These are phyloP conservation scores for Ustilaginoidea virens DNA, from an alignment of 2,329 filamentous ascomycete genomes.

Conservation along the genomic window DNA sequence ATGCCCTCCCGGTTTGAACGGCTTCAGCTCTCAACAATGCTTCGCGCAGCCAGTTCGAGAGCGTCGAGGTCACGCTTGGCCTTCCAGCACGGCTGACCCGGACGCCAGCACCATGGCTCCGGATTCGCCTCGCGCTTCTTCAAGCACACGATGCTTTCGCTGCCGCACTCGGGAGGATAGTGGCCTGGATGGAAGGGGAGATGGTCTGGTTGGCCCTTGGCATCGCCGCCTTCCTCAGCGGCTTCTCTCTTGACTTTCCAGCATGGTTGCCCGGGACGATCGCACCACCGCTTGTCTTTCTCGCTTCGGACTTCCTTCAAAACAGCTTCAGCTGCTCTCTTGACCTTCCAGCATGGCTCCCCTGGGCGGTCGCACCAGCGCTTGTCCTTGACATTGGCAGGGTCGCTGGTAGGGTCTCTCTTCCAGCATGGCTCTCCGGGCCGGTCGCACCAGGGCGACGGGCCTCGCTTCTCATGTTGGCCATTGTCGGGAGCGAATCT, in stretches of 20 bases:
- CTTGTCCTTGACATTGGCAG: constrained; percentile 12
- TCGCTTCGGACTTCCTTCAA: constrained; percentile 13
- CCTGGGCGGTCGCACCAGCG: constrained; percentile 20
- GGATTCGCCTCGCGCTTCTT: background rate
- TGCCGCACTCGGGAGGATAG: no score
- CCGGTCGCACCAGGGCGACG: constrained; percentile 18
- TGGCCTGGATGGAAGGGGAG: constrained; percentile 19
- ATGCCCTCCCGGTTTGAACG: no score
- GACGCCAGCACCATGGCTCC: constrained; percentile 11
- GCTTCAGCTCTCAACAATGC: constrained; percentile 9
- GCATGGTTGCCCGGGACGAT: constrained; percentile 14
- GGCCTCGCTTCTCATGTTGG: constrained; percentile 7
- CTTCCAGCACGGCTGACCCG: constrained; percentile 21
- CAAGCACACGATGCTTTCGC: constrained; percentile 19
- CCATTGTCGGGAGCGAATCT: constrained; percentile 10
- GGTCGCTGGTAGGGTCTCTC: constrained; percentile 3
- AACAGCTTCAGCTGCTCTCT: constrained; percentile 21
- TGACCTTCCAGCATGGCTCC: constrained; percentile 25
- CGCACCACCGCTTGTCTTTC: constrained; percentile 11
- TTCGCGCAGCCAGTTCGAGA: constrained; percentile 12
- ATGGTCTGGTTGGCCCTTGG: constrained; percentile 9
- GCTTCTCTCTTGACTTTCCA: constrained; percentile 12
- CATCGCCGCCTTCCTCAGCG: constrained; percentile 6
- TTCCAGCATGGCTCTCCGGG: constrained; percentile 27
- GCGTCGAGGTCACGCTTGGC: constrained; percentile 19